Evolutionary conservation across 1,139 yeast species (phyloP).

Genomic region (Hansenula sp.): DNA sequence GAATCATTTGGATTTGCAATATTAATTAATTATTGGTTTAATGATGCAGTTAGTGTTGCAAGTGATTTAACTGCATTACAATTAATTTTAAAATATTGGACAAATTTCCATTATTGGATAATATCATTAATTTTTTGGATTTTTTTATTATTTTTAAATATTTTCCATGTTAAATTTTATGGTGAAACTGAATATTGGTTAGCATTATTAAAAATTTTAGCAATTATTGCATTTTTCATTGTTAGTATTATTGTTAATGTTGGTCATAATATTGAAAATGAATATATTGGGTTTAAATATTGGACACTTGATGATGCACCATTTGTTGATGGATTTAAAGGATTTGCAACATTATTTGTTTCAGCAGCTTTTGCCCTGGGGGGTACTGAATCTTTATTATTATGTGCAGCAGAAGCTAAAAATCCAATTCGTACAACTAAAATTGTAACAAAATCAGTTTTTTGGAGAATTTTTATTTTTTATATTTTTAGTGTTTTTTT

Average conservation of each 20-base stretch:
- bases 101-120: slow-evolving; percentile 52
- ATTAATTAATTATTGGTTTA: slow-evolving; percentile 55
- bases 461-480: slow-evolving; percentile 46
- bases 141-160: slow-evolving; percentile 45
- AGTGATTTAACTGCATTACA: slow-evolving; percentile 35
- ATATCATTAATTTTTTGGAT: slow-evolving; percentile 58
- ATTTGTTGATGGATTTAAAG: slow-evolving; percentile 34
- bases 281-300: slow-evolving; percentile 44
- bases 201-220: slow-evolving; percentile 54
- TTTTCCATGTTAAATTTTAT: slow-evolving; percentile 50
- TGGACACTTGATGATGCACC: slow-evolving; percentile 35
- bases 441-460: slow-evolving; percentile 52
- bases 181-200: slow-evolving; percentile 69
- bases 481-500: slow-evolving; percentile 40
- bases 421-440: slow-evolving; percentile 58
- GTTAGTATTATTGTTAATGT: slow-evolving; percentile 43
- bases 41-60: slow-evolving; percentile 43
- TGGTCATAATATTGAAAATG: slow-evolving; percentile 36
- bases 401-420: slow-evolving; percentile 63
- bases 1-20: slow-evolving; percentile 62
- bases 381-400: slow-evolving; percentile 60
- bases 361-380: slow-evolving; percentile 68
- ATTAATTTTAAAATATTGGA: slow-evolving; percentile 52
- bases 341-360: slow-evolving; percentile 38
- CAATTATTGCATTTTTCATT: slow-evolving; percentile 51